Evolutionary conservation across 2,329 filamentous ascomycete genomes (phyloP).

Genomic region (Diplodia mutila): DNA sequence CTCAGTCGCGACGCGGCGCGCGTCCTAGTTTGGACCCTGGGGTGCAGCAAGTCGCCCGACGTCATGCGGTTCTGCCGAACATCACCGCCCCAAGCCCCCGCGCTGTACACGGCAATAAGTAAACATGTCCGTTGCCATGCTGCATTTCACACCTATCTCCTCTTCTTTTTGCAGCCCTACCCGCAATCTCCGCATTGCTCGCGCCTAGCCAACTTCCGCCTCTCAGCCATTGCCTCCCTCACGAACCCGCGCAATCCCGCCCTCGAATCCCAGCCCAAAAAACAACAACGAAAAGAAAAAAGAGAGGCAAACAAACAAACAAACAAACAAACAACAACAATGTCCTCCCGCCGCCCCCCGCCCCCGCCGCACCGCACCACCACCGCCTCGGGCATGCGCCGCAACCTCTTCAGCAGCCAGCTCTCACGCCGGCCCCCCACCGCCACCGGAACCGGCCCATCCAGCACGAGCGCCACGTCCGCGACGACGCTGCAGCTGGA

Average conservation of each 20-base stretch:
- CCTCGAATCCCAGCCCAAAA: background rate
- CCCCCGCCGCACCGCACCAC: slow-evolving; percentile 23
- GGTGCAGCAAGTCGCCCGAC: background rate
- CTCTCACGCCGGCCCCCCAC: slow-evolving; percentile 33
- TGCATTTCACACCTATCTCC: background rate
- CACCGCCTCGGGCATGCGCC: slow-evolving; percentile 28
- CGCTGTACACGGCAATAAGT: background rate
- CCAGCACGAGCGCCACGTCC: slow-evolving; percentile 27
- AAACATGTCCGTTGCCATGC: background rate
- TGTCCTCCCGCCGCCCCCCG: slow-evolving; percentile 27
- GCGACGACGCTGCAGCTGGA: slow-evolving; percentile 25
- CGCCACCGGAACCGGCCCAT: background rate
- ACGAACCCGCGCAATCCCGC: background rate
- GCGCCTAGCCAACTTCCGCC: too few species aligned
- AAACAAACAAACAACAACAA: background rate
- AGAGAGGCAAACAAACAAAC: background rate
- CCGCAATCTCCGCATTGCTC: too few species aligned
- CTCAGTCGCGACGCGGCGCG: background rate
- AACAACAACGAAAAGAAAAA: too few species aligned
- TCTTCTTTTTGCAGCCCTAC: background rate
- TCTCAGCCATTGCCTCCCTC: too few species aligned
- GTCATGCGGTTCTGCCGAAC: background rate
- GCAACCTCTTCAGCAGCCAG: slow-evolving; percentile 35
- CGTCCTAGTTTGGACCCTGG: background rate
- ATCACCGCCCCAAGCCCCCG: background rate